Percentiles rank a stretch among this genome's conserved stretches.
phyloP scores from a whole-genome alignment of 257 asterid species.

The Orobanche coerulescens region DNA sequence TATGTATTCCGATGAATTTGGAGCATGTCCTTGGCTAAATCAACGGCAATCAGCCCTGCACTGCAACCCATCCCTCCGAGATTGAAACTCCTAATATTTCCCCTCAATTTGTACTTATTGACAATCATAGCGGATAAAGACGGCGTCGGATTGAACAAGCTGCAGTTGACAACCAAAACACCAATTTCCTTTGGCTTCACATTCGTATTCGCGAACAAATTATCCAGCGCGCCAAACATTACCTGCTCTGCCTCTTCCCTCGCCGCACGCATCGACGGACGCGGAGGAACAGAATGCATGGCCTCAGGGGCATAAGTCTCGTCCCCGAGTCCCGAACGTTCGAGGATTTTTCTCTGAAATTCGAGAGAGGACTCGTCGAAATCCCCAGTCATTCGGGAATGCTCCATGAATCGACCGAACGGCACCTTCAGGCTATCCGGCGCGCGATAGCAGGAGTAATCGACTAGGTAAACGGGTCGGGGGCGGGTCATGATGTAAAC shows the following conservation, averaged over 20 bases:
- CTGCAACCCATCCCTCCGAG: slow-evolving; percentile 91
- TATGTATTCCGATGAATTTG: slow-evolving; percentile 62
- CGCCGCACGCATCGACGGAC: slow-evolving; percentile 69
- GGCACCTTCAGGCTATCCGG: slow-evolving; percentile 49
- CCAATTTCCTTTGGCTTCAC: slow-evolving; percentile 67
- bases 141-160: slow-evolving; percentile 69
- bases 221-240: slow-evolving; percentile 61
- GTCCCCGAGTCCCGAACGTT: slow-evolving; percentile 69
- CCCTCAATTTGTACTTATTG: slow-evolving; percentile 70
- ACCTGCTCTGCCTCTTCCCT: slow-evolving; percentile 76
- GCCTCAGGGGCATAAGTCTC: slow-evolving; percentile 72
- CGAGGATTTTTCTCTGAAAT: slow-evolving; percentile 70
- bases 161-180: slow-evolving; percentile 62
- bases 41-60: slow-evolving; percentile 68
- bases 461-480: slow-evolving; percentile 60
- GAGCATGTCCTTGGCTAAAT: slow-evolving; percentile 68
- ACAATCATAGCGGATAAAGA: slow-evolving; percentile 68
- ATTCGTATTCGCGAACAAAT: slow-evolving; percentile 41
- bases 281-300: slow-evolving; percentile 62
- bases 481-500: slow-evolving; percentile 69
- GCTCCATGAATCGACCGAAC: slow-evolving; percentile 41
- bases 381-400: slow-evolving; percentile 47
- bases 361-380: slow-evolving; percentile 62
- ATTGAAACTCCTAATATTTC: slow-evolving; percentile 59
- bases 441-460: slow-evolving; percentile 58